Conservation (phyloP, 164 flowering plant genomes). For the Sextonia rubra region DNA sequence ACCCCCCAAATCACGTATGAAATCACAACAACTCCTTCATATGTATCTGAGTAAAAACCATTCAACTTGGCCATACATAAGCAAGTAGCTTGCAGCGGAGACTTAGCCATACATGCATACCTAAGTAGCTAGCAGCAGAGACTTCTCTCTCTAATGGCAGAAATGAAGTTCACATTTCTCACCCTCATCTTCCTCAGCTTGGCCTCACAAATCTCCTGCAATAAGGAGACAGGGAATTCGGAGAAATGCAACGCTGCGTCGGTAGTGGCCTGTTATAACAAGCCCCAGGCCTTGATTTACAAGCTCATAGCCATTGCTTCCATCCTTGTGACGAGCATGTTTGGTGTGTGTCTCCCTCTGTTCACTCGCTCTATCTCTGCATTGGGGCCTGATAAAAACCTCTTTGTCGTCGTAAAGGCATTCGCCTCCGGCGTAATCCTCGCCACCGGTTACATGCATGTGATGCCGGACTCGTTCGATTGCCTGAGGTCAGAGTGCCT, state of each 20-base stretch:
- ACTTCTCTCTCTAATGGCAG: too few relatives aligned
- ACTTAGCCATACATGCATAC: too few relatives aligned
- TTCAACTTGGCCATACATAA: too few relatives aligned
- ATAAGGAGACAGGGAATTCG: background rate
- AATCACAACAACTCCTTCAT: too few relatives aligned
- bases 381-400: constrained; percentile 9
- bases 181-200: background rate
- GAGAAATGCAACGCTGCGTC: background rate
- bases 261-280: constrained; percentile 9
- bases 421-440: constrained; percentile 22
- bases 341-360: constrained; percentile 20
- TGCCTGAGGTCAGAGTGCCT: constrained; percentile 13
- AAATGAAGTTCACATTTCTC: too few relatives aligned
- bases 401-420: constrained; percentile 15
- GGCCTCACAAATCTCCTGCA: background rate
- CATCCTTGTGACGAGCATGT: constrained; percentile 13
- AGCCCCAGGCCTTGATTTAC: background rate
- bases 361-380: constrained; percentile 5
- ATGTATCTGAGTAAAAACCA: too few relatives aligned
- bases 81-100: too few relatives aligned
- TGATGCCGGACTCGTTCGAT: constrained; percentile 19
- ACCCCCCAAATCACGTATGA: too few relatives aligned
- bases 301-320: constrained; percentile 17
- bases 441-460: constrained; percentile 26
- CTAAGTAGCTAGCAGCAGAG: too few relatives aligned